Conservation (phyloP, 176 grass and related monocot species). For the Hyparrhenia diplandra region DNA sequence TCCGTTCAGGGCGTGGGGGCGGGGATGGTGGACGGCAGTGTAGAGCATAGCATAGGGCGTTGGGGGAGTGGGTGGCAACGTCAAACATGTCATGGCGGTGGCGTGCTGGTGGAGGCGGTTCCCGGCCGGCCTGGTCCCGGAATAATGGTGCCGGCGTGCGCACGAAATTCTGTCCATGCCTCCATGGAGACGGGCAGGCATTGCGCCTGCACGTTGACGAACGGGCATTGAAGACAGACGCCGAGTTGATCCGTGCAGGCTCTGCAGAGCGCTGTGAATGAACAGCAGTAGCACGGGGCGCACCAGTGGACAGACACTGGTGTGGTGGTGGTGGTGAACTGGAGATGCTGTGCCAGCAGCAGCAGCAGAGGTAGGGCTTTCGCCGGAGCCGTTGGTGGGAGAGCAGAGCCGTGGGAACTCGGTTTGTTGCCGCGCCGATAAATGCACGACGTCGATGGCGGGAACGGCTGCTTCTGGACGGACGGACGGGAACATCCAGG, state of each 20-base stretch:
- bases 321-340: no score
- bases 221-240: background rate
- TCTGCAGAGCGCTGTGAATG: background rate
- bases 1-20: background rate
- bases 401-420: constrained; percentile 15
- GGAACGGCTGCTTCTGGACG: constrained; percentile 17
- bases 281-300: background rate
- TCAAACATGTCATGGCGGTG: background rate
- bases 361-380: background rate
- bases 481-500: background rate
- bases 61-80: constrained; percentile 15
- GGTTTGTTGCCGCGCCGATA: background rate
- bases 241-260: background rate
- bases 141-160: background rate
- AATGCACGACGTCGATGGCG: constrained; percentile 30
- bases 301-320: background rate
- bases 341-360: background rate
- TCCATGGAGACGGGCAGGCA: background rate
- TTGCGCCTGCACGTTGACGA: background rate
- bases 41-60: background rate
- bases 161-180: constrained; percentile 5
- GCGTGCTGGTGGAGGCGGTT: background rate
- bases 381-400: background rate
- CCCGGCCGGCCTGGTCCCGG: background rate
- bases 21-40: background rate